Evolutionary conservation across 2,329 filamentous ascomycete species (phyloP).

Genomic region (Trichoderma oligosporum): DNA sequence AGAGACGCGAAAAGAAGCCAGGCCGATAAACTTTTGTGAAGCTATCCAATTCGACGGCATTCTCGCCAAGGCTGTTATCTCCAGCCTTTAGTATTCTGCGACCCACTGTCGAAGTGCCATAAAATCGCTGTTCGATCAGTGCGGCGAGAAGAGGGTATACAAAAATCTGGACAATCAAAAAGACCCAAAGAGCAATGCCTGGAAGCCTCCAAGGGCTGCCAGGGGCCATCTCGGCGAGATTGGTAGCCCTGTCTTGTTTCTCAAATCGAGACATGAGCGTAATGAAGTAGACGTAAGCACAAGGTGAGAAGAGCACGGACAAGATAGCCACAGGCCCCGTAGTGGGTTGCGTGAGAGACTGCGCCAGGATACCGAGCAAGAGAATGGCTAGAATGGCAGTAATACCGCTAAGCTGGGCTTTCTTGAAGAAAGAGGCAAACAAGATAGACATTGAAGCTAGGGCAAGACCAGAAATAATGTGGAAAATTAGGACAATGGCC

Average conservation of each 20-base stretch:
- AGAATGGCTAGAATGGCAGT: slow-evolving; percentile 68
- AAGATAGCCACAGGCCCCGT: slow-evolving; percentile 65
- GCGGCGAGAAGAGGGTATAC: slow-evolving; percentile 73
- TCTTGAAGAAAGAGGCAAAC: slow-evolving; percentile 78
- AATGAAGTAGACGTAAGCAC: slow-evolving; percentile 81
- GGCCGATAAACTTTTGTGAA: slow-evolving; percentile 79
- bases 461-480: slow-evolving; percentile 71
- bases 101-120: slow-evolving; percentile 66
- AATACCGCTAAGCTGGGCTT: slow-evolving; percentile 83
- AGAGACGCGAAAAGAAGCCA: slow-evolving; percentile 54
- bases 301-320: slow-evolving; percentile 76
- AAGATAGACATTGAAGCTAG: slow-evolving; percentile 78
- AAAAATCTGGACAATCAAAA: slow-evolving; percentile 73
- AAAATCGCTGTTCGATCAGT: slow-evolving; percentile 67
- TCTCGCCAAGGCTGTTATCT: slow-evolving; percentile 29
- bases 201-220: slow-evolving; percentile 64
- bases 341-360: slow-evolving; percentile 61
- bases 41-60: slow-evolving; percentile 64
- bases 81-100: slow-evolving; percentile 46
- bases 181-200: slow-evolving; percentile 73
- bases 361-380: slow-evolving; percentile 75
- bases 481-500: slow-evolving; percentile 67
- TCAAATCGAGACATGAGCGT: slow-evolving; percentile 76
- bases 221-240: slow-evolving; percentile 61
- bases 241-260: slow-evolving; percentile 53